These are phyloP conservation scores for Dendrocalamus latiflorus DNA, from an alignment of 202 grass and related monocot species.

Conservation along the genomic window DNA sequence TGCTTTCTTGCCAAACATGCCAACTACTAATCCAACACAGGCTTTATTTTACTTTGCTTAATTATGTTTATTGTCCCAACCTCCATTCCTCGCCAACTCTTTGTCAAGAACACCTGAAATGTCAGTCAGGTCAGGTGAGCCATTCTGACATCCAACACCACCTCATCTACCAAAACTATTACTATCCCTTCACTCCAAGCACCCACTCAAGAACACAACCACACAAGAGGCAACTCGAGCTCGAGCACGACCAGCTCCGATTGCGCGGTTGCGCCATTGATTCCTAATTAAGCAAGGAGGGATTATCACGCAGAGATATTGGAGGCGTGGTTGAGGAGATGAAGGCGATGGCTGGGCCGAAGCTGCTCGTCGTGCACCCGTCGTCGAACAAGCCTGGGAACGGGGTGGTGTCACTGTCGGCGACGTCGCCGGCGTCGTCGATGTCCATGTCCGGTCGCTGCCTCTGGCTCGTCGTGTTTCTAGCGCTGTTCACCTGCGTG, in stretches of 20 bases:
- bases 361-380: slow-evolving; percentile 48
- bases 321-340: background rate
- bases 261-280: background rate
- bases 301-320: background rate
- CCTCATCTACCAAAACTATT: background rate
- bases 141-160: slow-evolving; percentile 8
- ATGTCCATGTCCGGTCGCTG: slow-evolving; percentile 13
- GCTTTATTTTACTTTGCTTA: slow-evolving; percentile 40
- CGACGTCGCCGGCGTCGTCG: background rate
- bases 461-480: slow-evolving; percentile 35
- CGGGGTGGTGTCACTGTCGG: background rate
- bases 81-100: slow-evolving; percentile 7
- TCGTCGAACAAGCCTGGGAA: slow-evolving; percentile 45
- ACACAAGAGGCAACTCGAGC: background rate
- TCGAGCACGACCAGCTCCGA: background rate
- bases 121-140: slow-evolving; percentile 20
- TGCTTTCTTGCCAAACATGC: slow-evolving; percentile 46
- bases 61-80: background rate
- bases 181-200: background rate
- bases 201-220: background rate
- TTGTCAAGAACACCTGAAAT: slow-evolving; percentile 1
- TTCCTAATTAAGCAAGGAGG: background rate
- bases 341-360: slow-evolving; percentile 50
- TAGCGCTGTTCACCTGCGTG: slow-evolving; percentile 44
- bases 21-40: slow-evolving; percentile 38